Evolutionary conservation across 441 rosid genomes (phyloP).

Genomic region (Gossypium schwendimanii): DNA sequence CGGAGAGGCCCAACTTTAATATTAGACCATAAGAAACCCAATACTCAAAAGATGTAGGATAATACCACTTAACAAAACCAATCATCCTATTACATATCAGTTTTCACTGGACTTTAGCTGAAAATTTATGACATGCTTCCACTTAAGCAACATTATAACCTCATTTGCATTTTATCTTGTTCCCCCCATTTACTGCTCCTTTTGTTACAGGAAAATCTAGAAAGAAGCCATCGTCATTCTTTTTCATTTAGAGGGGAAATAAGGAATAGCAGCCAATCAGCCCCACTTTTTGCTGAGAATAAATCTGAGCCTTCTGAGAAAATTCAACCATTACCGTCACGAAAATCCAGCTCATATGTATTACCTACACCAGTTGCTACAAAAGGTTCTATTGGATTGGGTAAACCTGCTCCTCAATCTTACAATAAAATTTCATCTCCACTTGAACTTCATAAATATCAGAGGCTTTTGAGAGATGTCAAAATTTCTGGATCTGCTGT

Average conservation of each 20-base stretch:
- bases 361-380: slow-evolving; percentile 58
- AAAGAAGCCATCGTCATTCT: slow-evolving; percentile 29
- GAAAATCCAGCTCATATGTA: slow-evolving; percentile 62
- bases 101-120: not conserved
- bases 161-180: not conserved
- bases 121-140: not conserved
- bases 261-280: slow-evolving; percentile 45
- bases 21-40: not conserved
- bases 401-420: not conserved
- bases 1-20: not conserved
- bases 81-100: not conserved
- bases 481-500: slow-evolving; percentile 34
- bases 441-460: slow-evolving; percentile 27
- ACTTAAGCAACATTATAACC: not conserved
- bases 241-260: slow-evolving; percentile 39
- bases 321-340: slow-evolving; percentile 34
- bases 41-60: not conserved
- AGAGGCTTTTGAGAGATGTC: slow-evolving; percentile 29
- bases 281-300: slow-evolving; percentile 46
- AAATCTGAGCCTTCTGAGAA: slow-evolving; percentile 23
- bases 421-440: slow-evolving; percentile 42
- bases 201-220: slow-evolving; percentile 48
- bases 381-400: slow-evolving; percentile 35
- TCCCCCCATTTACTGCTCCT: slow-evolving; percentile 6
- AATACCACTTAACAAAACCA: not conserved